Evolutionary conservation across 768 basidiomycete species (phyloP), one percentile per base, ranked within the genome.

Genomic region (Termitomyces eurrhizus): DNA sequence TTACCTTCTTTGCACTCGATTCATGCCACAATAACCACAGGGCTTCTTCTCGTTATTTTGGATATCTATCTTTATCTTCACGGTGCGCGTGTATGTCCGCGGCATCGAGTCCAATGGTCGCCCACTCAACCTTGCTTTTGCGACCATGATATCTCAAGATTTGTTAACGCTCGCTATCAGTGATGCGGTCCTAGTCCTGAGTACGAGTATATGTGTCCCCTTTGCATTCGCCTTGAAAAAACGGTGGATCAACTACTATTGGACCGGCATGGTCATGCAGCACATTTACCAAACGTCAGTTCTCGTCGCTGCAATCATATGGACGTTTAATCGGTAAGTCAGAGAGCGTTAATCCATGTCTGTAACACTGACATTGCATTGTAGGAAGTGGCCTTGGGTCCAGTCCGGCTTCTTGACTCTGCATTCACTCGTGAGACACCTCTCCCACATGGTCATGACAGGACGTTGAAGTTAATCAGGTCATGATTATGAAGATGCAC

Each of bases 1-100:
- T 44, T 18, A 52, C n/a, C 4, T 24, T 29, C 16, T 33, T 51
- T 48, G 33, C 29, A 53, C 41, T 21, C 32, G 32, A 18, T 41
- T 33, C 48, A 48, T 52, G n/a, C 24, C 63, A 48, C 56, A 61
- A 24, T 61, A 32, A 13, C 58, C 50, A 14, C 66, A 91, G 88
- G 96, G 96, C 1, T 98, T 98, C 78, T 98, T 94, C 74, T 85
- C 90, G 4, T 82, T 98, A 53, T 98, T 98, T 76, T 98, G 97
- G 87, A 86, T 92, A 58, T 88, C 88, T 24, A 84, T 95, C 64
- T 94, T 92, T 67, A 82, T 96, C 53, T 87, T 93, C 69, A 83
- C 88, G 12, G 70, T 94, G 44, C 82, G 88, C 65, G 91, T 90
- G 4, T 93, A 92, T 73, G 77, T 93, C 56, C 82, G 80, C 54